Conservation (phyloP, 768 basidiomycete species). For the Trametes meyenii region DNA sequence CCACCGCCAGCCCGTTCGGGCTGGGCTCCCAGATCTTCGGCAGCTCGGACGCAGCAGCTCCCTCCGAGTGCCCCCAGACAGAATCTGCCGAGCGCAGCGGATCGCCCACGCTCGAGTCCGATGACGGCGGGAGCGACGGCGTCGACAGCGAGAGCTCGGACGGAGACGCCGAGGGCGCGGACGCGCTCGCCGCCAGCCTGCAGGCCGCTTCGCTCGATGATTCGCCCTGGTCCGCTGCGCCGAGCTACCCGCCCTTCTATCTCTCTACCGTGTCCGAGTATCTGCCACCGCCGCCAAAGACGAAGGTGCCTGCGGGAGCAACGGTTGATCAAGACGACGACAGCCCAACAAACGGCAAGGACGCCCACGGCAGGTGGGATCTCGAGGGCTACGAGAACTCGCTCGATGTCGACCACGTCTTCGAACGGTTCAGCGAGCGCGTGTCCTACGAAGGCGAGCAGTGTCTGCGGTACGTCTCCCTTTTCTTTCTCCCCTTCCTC, state of each 20-base stretch:
- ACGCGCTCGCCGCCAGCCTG: slow-evolving; percentile 59
- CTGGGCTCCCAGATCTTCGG: slow-evolving; percentile 74
- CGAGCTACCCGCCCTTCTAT: slow-evolving; percentile 69
- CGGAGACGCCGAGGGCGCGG: slow-evolving; percentile 33
- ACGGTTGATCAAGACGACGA: slow-evolving; percentile 46
- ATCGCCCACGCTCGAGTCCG: slow-evolving; percentile 36
- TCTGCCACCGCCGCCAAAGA: slow-evolving; percentile 58
- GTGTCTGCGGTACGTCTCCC: slow-evolving; percentile 73
- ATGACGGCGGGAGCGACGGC: slow-evolving; percentile 22
- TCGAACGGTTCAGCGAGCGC: slow-evolving; percentile 81
- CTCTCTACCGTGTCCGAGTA: slow-evolving; percentile 78
- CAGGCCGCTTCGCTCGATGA: slow-evolving; percentile 55
- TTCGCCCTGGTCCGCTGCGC: slow-evolving; percentile 68
- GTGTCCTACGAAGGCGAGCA: slow-evolving; percentile 76
- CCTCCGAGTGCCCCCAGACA: slow-evolving; percentile 8
- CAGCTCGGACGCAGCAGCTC: slow-evolving; percentile 6
- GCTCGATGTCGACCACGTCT: slow-evolving; percentile 77
- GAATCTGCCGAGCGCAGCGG: slow-evolving; percentile 26
- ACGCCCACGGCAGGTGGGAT: slow-evolving; percentile 52
- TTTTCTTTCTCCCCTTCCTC: slow-evolving; percentile 2
- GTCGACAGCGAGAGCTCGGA: slow-evolving; percentile 19
- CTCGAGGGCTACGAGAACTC: slow-evolving; percentile 84
- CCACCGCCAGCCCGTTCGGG: slow-evolving; percentile 46
- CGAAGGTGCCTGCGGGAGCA: slow-evolving; percentile 44
- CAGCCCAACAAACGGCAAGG: slow-evolving; percentile 44